Percentiles rank a stretch among this genome's conserved stretches.
These are phyloP conservation scores for Zasmidium angulare DNA, from an alignment of 2,329 filamentous ascomycete species.

Conservation along the genomic window DNA sequence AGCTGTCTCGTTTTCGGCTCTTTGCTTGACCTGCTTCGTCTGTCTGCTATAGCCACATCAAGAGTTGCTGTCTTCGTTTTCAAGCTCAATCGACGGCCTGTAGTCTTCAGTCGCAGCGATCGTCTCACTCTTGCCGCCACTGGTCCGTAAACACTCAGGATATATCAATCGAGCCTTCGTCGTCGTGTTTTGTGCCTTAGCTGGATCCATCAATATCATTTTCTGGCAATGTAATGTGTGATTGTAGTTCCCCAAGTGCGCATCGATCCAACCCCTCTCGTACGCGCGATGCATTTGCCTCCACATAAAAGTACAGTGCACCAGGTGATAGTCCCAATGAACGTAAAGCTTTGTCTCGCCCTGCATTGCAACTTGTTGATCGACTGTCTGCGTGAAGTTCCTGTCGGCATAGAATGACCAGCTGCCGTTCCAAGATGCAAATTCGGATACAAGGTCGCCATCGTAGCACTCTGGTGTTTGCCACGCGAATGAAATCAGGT, in stretches of 20 bases:
- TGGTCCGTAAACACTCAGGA: no score
- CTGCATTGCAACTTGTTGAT: background rate
- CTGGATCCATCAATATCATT: background rate
- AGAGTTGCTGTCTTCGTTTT: no score
- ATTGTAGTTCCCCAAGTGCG: background rate
- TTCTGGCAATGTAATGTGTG: background rate
- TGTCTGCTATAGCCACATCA: no score
- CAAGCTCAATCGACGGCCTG: no score
- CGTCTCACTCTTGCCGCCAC: no score
- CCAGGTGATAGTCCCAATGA: background rate
- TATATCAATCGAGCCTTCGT: no score
- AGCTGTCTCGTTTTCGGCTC: no score
- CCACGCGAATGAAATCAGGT: slow-evolving; percentile 1
- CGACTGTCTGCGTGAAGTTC: background rate
- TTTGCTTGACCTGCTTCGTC: no score
- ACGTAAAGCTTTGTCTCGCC: background rate
- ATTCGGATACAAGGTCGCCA: background rate
- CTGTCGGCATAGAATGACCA: background rate
- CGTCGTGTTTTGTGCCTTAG: no score
- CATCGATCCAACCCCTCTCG: background rate
- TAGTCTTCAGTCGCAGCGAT: no score
- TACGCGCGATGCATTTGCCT: background rate
- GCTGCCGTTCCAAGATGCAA: background rate
- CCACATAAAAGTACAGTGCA: background rate
- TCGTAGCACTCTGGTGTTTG: slow-evolving; percentile 1